A percentile compares a stretch with the other conserved stretches of the same genome.
These are phyloP conservation scores for Pezicula neosporulosa DNA, from an alignment of 2,329 filamentous ascomycete genomes.

Conservation along the genomic window DNA sequence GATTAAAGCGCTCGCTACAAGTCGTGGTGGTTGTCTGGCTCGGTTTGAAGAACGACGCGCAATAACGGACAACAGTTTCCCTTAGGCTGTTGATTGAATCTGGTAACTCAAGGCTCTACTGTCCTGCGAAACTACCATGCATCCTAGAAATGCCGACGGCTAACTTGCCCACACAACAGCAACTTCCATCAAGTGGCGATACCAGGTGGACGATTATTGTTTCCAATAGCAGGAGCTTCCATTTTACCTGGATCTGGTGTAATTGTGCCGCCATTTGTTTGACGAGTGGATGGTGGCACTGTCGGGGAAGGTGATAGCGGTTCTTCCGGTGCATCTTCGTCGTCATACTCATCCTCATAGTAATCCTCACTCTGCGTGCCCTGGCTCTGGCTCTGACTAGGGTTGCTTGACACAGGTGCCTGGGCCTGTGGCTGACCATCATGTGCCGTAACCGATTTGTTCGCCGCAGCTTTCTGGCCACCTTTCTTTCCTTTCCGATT, in stretches of 20 bases:
- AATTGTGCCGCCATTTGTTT: neutral
- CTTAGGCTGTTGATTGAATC: too few relatives aligned
- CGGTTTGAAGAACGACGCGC: too few relatives aligned
- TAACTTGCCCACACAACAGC: too few relatives aligned
- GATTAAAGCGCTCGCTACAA: too few relatives aligned
- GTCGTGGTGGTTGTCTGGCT: too few relatives aligned
- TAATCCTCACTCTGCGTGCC: conserved; percentile 45
- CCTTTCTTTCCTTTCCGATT: conserved; percentile 85
- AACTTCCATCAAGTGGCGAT: too few relatives aligned
- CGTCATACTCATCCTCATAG: conserved; percentile 45
- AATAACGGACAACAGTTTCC: too few relatives aligned
- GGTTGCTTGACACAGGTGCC: conserved; percentile 25
- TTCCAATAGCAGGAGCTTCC: too few relatives aligned
- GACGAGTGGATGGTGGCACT: conserved; percentile 7
- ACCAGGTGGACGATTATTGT: too few relatives aligned
- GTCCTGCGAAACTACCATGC: too few relatives aligned
- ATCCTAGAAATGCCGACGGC: too few relatives aligned
- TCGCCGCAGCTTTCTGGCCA: conserved; percentile 45
- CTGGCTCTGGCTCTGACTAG: conserved; percentile 30
- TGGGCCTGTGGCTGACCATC: conserved; percentile 32
- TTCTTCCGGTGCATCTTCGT: conserved; percentile 32
- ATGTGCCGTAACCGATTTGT: conserved; percentile 18
- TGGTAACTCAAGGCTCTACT: too few relatives aligned
- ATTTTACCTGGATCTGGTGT: neutral
- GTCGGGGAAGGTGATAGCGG: conserved; percentile 19